A percentile compares a stretch with the other conserved stretches of the same genome.
phyloP scores from a whole-genome alignment of 176 grass and related monocot species.

The Oryza glumipatula region DNA sequence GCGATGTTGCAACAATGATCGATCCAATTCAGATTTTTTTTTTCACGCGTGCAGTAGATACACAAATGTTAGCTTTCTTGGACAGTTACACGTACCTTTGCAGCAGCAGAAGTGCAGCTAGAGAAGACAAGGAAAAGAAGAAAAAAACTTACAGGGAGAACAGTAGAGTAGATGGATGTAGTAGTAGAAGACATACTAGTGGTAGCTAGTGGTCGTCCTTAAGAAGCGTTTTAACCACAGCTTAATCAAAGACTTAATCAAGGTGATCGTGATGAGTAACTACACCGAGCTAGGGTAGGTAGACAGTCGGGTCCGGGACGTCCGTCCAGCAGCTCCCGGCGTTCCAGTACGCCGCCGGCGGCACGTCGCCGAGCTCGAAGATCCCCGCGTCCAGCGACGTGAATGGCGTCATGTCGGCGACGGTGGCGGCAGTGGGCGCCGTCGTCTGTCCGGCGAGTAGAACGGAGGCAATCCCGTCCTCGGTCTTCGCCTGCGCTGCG shows the following conservation, averaged over 20 bases:
- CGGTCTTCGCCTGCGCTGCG: constrained; percentile 32
- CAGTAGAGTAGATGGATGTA: neutral
- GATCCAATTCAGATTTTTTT: neutral
- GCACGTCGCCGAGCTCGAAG: constrained; percentile 55
- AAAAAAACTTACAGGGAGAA: constrained; percentile 4
- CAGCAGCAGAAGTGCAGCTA: constrained; percentile 23
- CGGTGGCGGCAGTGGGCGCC: neutral
- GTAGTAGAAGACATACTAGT: constrained; percentile 22
- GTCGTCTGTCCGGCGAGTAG: constrained; percentile 11
- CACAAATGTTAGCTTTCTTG: constrained; percentile 49
- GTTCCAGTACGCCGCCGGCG: constrained; percentile 46
- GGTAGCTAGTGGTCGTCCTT: constrained; percentile 36
- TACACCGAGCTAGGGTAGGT: constrained; percentile 54
- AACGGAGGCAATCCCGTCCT: neutral
- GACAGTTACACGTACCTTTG: constrained; percentile 39
- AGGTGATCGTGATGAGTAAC: constrained; percentile 29
- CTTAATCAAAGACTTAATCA: constrained; percentile 43
- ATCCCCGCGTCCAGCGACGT: constrained; percentile 48
- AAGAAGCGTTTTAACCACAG: constrained; percentile 44
- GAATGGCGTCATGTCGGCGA: constrained; percentile 44
- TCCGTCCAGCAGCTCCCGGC: constrained; percentile 56
- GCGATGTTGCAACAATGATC: neutral
- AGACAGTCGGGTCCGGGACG: constrained; percentile 44
- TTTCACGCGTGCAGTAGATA: neutral
- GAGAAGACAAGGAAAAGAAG: neutral